Evolutionary conservation across 2,329 filamentous ascomycete species (phyloP), one percentile per base, ranked within the genome.

Genomic region (Rutstroemia sp.): DNA sequence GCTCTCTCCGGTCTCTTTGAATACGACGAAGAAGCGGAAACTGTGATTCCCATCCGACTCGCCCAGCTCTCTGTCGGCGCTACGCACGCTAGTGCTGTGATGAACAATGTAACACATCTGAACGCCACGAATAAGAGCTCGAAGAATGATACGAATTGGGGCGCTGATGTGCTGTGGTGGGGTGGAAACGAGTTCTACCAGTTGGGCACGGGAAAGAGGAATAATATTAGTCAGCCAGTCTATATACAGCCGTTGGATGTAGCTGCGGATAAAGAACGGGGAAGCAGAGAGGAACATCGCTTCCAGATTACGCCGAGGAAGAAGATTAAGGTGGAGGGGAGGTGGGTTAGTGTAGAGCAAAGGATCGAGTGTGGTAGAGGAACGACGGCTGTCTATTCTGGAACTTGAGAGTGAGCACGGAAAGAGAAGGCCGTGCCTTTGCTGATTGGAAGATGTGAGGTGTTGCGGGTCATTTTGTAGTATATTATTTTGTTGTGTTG

Each of bases 151-250:
- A 89, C 85, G 1, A 92, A 94, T 69, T 96, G 86, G 82, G 94
- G 94, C 49, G 84, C 87, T 4, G 94, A 97, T 69, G 85, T 92
- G 30, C 71, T 97, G 1, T 95, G 89, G 77, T 99, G 92, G 89
- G 94, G 94, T 60, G 90, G 90, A 53, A 99, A 97, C 67, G 92
- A 97, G 73, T 82, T 86, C 69, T 96, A 88, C 71, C 94, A 99
- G 73, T 81, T 99, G 25, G 94, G 94, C 12, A 96, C 88, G 0
- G 92, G 94, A 27, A 95, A 88, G 76, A 77, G 92, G 60, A 94
- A 83, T 66, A 97, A 97, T 67, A 68, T 88, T 9, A 81, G 82
- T 52, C 78, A 79, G 12, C 94, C 94, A 1, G 78, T 79, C 1
- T 92, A 96, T 68, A 90, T 96, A 53, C 82, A 83, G 34, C 87